Evolutionary conservation across 495 filamentous ascomycete genomes (phyloP), one percentile per base, ranked within the genome.

Genomic region (Xylaria longipes): DNA sequence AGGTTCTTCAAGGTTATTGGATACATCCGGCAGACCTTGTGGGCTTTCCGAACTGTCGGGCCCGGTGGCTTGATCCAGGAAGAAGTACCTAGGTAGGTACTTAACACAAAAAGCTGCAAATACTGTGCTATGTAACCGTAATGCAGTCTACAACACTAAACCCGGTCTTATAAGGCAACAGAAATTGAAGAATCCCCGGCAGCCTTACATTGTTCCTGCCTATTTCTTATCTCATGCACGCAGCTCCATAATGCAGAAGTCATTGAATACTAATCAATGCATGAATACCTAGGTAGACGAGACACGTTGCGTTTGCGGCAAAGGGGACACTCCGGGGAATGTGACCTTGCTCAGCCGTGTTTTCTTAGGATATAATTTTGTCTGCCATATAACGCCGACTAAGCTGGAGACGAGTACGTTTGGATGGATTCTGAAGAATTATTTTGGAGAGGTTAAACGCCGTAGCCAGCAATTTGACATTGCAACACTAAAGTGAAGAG

Each of bases 1-100:
- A 22, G 31, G 15, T 5, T 60, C 33, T 37, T n/a, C n/a, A n/a
- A n/a, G n/a, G n/a, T n/a, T 22, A 60, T 60, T 60, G 57, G 57
- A 22, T 37, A 60, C 57, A 11, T 60, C 1, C n/a, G 33, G 22
- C 20, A 37, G 52, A 68, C 56, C 46, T 69, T 62, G 77, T 75
- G 68, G 72, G 22, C n/a, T 35, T 77, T 63, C 81, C 81, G 73
- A 52, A 68, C 78, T 77, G 78, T 81, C 80, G 80, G 81, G 80
- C 76, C 71, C 63, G 58, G 64, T 62, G 73, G 65, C 68, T 71
- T 75, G 41, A 48, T 8, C 57, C 22, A 17, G 3, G 33, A 12
- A 37, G 33, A 12, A 60, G 57, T 60, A 37, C 31, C 11, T 27
- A 25, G n/a, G n/a, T n/a, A n/a, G n/a, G n/a, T n/a, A n/a, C n/a